phyloP scores from a whole-genome alignment of 345 rosid genomes.

The Mangifera indica region DNA sequence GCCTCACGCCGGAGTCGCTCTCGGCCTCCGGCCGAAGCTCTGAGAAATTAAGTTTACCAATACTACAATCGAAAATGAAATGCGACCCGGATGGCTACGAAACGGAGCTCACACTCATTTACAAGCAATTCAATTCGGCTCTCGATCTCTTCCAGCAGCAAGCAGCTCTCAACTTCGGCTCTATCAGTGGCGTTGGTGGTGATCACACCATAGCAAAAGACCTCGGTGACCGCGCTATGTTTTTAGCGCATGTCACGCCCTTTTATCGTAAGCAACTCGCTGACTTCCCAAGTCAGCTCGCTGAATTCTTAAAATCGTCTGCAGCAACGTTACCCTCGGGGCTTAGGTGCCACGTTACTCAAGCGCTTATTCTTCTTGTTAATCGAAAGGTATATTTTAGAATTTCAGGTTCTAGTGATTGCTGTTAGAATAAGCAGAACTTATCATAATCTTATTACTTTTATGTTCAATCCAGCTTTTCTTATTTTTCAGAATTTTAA shows the following conservation, averaged over 20 bases:
- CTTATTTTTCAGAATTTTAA: background rate
- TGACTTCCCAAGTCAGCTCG: conserved; percentile 60
- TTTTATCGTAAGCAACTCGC: conserved; percentile 70
- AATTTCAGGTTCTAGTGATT: background rate
- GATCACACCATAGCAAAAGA: conserved; percentile 75
- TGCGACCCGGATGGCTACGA: conserved; percentile 84
- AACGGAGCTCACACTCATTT: conserved; percentile 61
- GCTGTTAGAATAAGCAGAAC: background rate
- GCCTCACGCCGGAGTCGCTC: conserved; percentile 46
- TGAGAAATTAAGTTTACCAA: conserved; percentile 65
- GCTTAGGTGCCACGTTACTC: conserved; percentile 65
- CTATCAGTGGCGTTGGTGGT: conserved; percentile 58
- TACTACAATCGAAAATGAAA: conserved; percentile 82
- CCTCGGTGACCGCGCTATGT: conserved; percentile 74
- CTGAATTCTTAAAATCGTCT: conserved; percentile 66
- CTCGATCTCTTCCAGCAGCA: conserved; percentile 80
- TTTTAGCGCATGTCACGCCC: conserved; percentile 79
- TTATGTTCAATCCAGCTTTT: background rate
- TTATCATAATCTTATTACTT: background rate
- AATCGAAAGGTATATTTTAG: conserved; percentile 55
- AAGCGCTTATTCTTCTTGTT: conserved; percentile 71
- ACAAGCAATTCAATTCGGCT: conserved; percentile 76
- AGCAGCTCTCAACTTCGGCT: conserved; percentile 67
- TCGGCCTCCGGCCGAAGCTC: conserved; percentile 78
- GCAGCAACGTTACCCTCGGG: conserved; percentile 72